Conservation (phyloP, 306 rosid species). For the Cicer judaicum region DNA sequence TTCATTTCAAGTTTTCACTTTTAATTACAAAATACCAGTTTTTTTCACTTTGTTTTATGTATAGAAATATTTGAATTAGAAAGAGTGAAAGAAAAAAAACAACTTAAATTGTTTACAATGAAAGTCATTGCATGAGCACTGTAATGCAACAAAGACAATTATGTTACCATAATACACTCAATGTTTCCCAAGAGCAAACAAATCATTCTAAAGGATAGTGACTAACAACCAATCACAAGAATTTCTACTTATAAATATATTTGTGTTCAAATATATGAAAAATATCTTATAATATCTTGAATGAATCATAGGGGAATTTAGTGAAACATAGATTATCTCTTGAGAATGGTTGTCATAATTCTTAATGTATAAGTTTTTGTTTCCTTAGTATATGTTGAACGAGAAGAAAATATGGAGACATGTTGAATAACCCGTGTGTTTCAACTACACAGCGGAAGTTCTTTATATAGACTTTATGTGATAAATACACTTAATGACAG, state of each 20-base stretch:
- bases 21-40: background rate
- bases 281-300: background rate
- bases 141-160: slow-evolving; percentile 1
- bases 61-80: background rate
- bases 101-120: background rate
- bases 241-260: slow-evolving; percentile 15
- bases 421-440: too few relatives aligned
- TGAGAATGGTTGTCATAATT: background rate
- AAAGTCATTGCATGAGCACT: slow-evolving; percentile 7
- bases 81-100: background rate
- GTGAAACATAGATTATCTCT: background rate
- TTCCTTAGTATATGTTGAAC: background rate
- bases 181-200: slow-evolving; percentile 18
- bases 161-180: background rate
- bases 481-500: too few relatives aligned
- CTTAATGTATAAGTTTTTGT: background rate
- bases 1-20: background rate
- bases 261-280: background rate
- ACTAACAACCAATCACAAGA: slow-evolving; percentile 30
- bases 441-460: too few relatives aligned
- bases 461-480: too few relatives aligned
- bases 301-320: background rate
- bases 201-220: slow-evolving; percentile 25
- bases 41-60: background rate
- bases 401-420: too few relatives aligned